Percentiles rank a stretch among this genome's conserved stretches.
Conservation (phyloP, 306 rosid species). For the Vicia sativa region DNA sequence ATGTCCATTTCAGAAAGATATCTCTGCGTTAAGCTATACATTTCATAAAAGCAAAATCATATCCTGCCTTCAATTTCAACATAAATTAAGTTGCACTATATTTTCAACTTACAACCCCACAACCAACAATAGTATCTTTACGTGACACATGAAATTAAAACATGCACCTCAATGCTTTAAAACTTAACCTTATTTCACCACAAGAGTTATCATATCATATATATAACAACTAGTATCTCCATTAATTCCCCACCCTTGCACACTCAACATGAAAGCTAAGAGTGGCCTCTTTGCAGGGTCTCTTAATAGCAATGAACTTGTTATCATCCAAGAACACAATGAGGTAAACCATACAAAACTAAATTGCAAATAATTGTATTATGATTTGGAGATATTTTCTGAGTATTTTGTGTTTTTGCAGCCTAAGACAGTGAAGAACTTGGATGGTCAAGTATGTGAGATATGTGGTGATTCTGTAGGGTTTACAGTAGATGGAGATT, state of each 20-base stretch:
- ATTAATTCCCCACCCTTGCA: slow-evolving; percentile 1
- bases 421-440: slow-evolving; percentile 87
- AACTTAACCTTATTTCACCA: slow-evolving; percentile 18
- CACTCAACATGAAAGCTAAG: slow-evolving; percentile 74
- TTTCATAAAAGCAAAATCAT: slow-evolving; percentile 33
- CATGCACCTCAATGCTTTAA: background rate
- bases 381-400: background rate
- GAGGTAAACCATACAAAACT: slow-evolving; percentile 57
- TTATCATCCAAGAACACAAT: slow-evolving; percentile 81
- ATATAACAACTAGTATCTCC: slow-evolving; percentile 21
- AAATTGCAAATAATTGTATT: background rate
- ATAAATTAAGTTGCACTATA: slow-evolving; percentile 40
- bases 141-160: slow-evolving; percentile 40
- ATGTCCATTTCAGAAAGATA: background rate
- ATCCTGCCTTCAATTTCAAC: background rate
- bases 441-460: slow-evolving; percentile 96
- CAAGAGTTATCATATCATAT: slow-evolving; percentile 27
- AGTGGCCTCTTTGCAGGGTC: slow-evolving; percentile 94
- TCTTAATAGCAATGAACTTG: slow-evolving; percentile 85
- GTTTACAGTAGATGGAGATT: slow-evolving; percentile 78
- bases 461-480: slow-evolving; percentile 96
- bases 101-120: slow-evolving; percentile 46
- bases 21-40: slow-evolving; percentile 11
- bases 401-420: slow-evolving; percentile 37
- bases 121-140: slow-evolving; percentile 40